Evolutionary conservation across 805 yeast species (phyloP).

Genomic region (Candida insectalens): DNA sequence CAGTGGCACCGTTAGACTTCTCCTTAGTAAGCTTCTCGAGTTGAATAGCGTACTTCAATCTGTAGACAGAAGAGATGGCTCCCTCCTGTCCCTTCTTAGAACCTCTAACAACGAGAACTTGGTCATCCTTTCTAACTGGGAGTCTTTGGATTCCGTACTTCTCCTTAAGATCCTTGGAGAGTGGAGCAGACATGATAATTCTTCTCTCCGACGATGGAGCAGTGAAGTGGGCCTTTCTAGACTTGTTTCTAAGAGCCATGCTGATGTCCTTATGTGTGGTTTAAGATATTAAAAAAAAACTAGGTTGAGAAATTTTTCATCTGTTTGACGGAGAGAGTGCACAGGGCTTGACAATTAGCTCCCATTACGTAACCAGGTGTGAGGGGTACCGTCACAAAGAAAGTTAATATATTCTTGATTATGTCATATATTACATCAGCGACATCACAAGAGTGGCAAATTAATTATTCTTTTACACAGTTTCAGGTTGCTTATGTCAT

Average conservation of each 20-base stretch:
- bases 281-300: too few relatives aligned
- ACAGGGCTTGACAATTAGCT: too few relatives aligned
- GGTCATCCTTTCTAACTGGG: slow-evolving; percentile 97
- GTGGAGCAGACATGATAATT: slow-evolving; percentile 92
- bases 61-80: slow-evolving; percentile 94
- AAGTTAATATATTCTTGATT: too few relatives aligned
- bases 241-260: slow-evolving; percentile 99
- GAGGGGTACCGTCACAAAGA: too few relatives aligned
- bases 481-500: too few relatives aligned
- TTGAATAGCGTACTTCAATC: slow-evolving; percentile 95
- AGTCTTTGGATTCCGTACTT: slow-evolving; percentile 92
- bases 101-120: slow-evolving; percentile 94
- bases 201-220: slow-evolving; percentile 97
- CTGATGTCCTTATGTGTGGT: too few relatives aligned
- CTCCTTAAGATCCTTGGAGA: slow-evolving; percentile 97
- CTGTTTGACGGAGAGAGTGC: too few relatives aligned
- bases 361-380: too few relatives aligned
- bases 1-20: slow-evolving; percentile 96
- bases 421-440: too few relatives aligned
- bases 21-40: slow-evolving; percentile 96
- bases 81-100: slow-evolving; percentile 99
- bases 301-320: neutral
- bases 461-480: too few relatives aligned
- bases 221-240: slow-evolving; percentile 99
- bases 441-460: too few relatives aligned